Percentiles rank a stretch among this genome's conserved stretches.
Evolutionary conservation across 306 rosid genomes (phyloP).

Genomic region (Albizia julibrissin): DNA sequence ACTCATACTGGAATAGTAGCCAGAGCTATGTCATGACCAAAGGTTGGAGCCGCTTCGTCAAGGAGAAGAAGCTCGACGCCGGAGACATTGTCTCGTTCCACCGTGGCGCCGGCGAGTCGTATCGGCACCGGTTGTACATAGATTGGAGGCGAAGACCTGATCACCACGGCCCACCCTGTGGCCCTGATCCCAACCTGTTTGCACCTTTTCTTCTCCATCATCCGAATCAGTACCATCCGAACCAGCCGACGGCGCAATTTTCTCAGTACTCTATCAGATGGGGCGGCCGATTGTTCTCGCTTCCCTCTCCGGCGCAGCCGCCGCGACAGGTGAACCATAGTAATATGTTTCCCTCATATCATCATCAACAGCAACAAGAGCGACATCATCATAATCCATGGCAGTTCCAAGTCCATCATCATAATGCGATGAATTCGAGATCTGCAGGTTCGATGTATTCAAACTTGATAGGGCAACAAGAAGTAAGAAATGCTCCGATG

Average conservation of each 20-base stretch:
- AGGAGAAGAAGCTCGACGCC: conserved; percentile 82
- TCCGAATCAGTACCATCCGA: conserved; percentile 31
- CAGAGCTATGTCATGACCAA: conserved; percentile 96
- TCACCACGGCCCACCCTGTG: background rate
- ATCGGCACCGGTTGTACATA: conserved; percentile 58
- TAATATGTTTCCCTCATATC: conserved; percentile 34
- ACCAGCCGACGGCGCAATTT: conserved; percentile 17
- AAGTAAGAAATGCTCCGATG: conserved; percentile 35
- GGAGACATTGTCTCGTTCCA: conserved; percentile 84
- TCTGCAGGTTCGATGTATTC: conserved; percentile 35
- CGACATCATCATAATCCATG: background rate
- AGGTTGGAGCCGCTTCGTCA: conserved; percentile 94
- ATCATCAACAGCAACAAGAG: conserved; percentile 29
- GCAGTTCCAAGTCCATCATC: conserved; percentile 9
- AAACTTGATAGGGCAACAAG: conserved; percentile 31
- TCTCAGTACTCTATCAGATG: conserved; percentile 41
- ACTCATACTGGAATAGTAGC: conserved; percentile 93
- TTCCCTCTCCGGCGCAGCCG: conserved; percentile 24
- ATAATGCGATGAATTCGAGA: conserved; percentile 37
- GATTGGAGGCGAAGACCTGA: conserved; percentile 70
- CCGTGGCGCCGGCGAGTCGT: conserved; percentile 67
- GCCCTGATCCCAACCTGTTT: conserved; percentile 24
- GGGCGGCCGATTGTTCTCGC: conserved; percentile 54
- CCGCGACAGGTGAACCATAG: conserved; percentile 37
- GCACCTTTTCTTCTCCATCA: conserved; percentile 45